Evolutionary conservation across 495 filamentous ascomycete species (phyloP).

Genomic region (Neurospora sp.): DNA sequence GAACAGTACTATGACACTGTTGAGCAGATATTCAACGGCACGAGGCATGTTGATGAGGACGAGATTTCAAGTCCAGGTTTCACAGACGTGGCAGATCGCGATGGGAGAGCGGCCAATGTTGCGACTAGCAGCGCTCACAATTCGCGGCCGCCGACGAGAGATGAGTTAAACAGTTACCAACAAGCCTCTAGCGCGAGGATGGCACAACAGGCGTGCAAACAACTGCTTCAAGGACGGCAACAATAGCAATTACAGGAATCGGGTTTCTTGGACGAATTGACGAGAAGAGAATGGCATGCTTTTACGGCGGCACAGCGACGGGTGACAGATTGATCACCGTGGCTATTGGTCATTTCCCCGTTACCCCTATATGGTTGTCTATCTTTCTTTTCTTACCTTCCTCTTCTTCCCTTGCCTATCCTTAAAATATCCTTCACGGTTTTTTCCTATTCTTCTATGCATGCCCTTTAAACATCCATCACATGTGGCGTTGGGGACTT

Average conservation of each 20-base stretch:
- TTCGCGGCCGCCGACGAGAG: neutral
- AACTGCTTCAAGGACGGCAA: neutral
- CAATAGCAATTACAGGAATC: neutral
- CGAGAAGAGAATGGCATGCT: neutral
- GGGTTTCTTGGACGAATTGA: neutral
- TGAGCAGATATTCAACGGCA: constrained; percentile 28
- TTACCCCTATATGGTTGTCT: neutral
- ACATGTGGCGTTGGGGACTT: neutral
- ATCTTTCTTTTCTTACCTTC: neutral
- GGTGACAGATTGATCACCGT: neutral
- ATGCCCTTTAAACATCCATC: neutral
- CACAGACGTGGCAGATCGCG: neutral
- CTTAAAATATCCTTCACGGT: neutral
- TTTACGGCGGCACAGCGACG: neutral
- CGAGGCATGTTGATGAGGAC: neutral
- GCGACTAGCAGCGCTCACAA: neutral
- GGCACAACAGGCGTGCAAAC: neutral
- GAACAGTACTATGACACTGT: constrained; percentile 33
- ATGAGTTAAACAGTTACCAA: neutral
- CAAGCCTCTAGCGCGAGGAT: neutral
- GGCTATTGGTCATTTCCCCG: neutral
- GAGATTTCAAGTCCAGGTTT: neutral
- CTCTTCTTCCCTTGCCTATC: neutral
- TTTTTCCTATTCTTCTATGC: neutral
- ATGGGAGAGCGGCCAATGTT: neutral